phyloP scores from a whole-genome alignment of 106 monocot species.

The Hemerocallis citrina region DNA sequence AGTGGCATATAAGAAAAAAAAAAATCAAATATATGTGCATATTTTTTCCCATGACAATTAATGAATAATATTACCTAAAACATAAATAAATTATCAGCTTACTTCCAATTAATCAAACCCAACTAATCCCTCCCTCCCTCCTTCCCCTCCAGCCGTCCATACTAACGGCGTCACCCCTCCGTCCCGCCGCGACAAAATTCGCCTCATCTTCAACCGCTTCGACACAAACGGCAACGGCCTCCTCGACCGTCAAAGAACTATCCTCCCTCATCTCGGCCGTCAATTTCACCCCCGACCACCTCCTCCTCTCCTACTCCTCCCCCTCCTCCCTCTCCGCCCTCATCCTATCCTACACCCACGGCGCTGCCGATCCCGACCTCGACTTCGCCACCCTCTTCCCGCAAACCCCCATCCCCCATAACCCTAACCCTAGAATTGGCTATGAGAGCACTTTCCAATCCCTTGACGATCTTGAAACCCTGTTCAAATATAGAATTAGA shows the following conservation, averaged over 20 bases:
- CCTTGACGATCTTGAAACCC: constrained; percentile 10
- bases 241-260: constrained; percentile 24
- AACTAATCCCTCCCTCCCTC: too few species aligned
- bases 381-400: neutral
- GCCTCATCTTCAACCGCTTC: constrained; percentile 31
- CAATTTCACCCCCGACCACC: constrained; percentile 20
- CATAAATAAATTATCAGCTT: too few species aligned
- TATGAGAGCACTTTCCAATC: constrained; percentile 10
- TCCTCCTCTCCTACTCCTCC: constrained; percentile 3
- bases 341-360: constrained; percentile 26
- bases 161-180: constrained; percentile 6
- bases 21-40: too few species aligned
- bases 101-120: too few species aligned
- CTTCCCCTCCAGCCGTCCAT: neutral
- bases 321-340: constrained; percentile 25
- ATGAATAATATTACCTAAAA: too few species aligned
- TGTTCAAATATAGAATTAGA: constrained; percentile 6
- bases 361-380: constrained; percentile 17
- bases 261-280: constrained; percentile 21
- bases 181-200: constrained; percentile 19
- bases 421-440: too few species aligned
- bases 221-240: constrained; percentile 24
- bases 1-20: too few species aligned
- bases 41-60: too few species aligned
- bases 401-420: neutral